These are phyloP conservation scores for Colletotrichum euphorbiae DNA, from an alignment of 2,329 filamentous ascomycete genomes.

Conservation along the genomic window DNA sequence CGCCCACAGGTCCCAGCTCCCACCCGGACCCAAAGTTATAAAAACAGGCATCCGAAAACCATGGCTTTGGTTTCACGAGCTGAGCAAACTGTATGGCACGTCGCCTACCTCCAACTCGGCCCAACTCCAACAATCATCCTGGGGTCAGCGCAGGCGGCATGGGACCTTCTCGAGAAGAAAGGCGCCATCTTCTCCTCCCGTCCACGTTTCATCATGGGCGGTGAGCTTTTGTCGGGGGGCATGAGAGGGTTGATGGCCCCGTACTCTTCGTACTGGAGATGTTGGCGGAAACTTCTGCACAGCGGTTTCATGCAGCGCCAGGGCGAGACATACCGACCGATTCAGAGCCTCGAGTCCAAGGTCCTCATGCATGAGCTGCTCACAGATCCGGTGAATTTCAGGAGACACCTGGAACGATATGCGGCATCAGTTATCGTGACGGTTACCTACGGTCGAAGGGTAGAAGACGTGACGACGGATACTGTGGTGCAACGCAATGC, in stretches of 20 bases:
- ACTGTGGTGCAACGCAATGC: slow-evolving; percentile 52
- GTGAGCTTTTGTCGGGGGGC: slow-evolving; percentile 54
- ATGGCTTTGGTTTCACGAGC: slow-evolving; percentile 56
- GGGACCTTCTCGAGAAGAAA: slow-evolving; percentile 57
- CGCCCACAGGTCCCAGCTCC: slow-evolving; percentile 52
- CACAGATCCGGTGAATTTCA: slow-evolving; percentile 45
- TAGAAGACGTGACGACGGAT: slow-evolving; percentile 50
- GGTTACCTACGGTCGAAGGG: slow-evolving; percentile 54
- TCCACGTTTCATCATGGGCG: slow-evolving; percentile 59
- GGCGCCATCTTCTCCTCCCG: slow-evolving; percentile 58
- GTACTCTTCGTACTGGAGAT: slow-evolving; percentile 55
- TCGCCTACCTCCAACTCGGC: slow-evolving; percentile 56
- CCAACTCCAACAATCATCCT: slow-evolving; percentile 56
- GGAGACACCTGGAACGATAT: slow-evolving; percentile 50
- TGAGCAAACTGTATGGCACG: slow-evolving; percentile 53
- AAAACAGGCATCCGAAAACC: slow-evolving; percentile 54
- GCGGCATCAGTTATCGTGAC: slow-evolving; percentile 57
- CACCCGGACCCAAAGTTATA: slow-evolving; percentile 52
- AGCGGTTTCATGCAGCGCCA: slow-evolving; percentile 57
- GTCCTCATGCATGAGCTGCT: slow-evolving; percentile 55
- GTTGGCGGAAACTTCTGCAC: slow-evolving; percentile 57
- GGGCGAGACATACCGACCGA: slow-evolving; percentile 55
- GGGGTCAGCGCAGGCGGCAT: slow-evolving; percentile 55
- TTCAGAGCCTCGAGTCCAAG: slow-evolving; percentile 56
- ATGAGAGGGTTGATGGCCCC: slow-evolving; percentile 58